A percentile compares a stretch with the other conserved stretches of the same genome.
Conservation (phyloP, 1,284 basidiomycete genomes). For the Ustilago hordei region DNA sequence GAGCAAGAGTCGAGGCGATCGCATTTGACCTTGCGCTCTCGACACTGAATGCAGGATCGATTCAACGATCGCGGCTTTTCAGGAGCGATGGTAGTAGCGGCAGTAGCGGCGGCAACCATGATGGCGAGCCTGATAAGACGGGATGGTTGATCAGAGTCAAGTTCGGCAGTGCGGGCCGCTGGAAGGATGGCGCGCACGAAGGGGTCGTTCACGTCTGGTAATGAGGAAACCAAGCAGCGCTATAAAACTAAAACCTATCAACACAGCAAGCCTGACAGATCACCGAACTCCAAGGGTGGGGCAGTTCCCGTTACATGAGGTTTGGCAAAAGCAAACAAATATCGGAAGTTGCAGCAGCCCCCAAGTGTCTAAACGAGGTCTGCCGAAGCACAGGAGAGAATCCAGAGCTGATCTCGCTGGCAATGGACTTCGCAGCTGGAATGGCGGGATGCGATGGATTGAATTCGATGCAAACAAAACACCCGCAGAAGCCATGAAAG, state of each 20-base stretch:
- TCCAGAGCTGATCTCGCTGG: neutral
- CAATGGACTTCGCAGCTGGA: neutral
- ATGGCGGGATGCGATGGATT: neutral
- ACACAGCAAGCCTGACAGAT: neutral
- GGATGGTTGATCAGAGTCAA: neutral
- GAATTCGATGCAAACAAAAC: neutral
- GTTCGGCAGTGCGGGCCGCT: neutral
- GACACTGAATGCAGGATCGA: conserved; percentile 46
- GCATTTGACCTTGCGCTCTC: conserved; percentile 51
- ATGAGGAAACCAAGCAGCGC: neutral
- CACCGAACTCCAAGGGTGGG: neutral
- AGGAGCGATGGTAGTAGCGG: neutral
- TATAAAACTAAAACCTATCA: neutral
- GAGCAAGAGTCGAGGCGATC: conserved; percentile 44
- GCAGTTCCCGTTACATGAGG: neutral
- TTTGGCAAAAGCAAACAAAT: conserved; percentile 2
- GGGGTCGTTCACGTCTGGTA: neutral
- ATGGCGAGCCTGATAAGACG: neutral
- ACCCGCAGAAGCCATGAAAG: neutral
- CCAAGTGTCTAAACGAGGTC: neutral
- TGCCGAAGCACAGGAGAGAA: neutral
- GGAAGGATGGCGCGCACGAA: neutral
- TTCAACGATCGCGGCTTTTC: conserved; percentile 31
- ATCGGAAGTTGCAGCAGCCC: neutral
- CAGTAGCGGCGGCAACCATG: neutral